Evolutionary conservation across 768 basidiomycete species (phyloP).

Genomic region (Hericium coralloides): DNA sequence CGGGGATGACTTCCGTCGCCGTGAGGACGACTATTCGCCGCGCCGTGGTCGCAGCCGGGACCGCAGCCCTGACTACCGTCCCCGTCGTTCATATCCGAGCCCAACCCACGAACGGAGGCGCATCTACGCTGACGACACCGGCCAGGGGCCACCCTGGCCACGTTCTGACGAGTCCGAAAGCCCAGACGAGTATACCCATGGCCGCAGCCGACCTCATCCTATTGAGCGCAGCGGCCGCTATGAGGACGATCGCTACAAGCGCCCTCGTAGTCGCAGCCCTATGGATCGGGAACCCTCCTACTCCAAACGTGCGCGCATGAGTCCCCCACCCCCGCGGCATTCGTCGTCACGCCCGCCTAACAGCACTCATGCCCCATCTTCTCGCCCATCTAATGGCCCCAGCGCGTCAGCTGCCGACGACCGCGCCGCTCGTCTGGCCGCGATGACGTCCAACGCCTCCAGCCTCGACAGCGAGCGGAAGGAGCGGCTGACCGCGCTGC

Average conservation of each 20-base stretch:
- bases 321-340: conserved; percentile 26
- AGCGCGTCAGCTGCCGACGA: conserved; percentile 30
- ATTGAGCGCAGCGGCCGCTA: conserved; percentile 16
- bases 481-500: conserved; percentile 54
- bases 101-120: conserved; percentile 15
- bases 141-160: conserved; percentile 30
- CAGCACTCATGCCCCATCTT: conserved; percentile 6
- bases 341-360: conserved; percentile 9
- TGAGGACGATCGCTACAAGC: conserved; percentile 29
- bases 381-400: conserved; percentile 13
- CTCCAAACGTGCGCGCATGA: conserved; percentile 43
- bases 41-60: conserved; percentile 20
- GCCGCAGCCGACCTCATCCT: conserved; percentile 21
- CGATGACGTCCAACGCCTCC: conserved; percentile 77
- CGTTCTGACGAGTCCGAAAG: conserved; percentile 48
- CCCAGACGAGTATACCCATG: conserved; percentile 19
- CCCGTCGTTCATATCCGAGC: conserved; percentile 6
- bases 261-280: conserved; percentile 29
- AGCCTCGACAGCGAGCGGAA: conserved; percentile 60
- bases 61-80: conserved; percentile 8
- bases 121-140: conserved; percentile 21
- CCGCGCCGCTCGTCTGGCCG: conserved; percentile 80
- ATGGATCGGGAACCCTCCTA: conserved; percentile 21
- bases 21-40: conserved; percentile 14
- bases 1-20: conserved; percentile 17